phyloP scores from a whole-genome alignment of 176 grass and related monocot species.

The Carex littledalei region DNA sequence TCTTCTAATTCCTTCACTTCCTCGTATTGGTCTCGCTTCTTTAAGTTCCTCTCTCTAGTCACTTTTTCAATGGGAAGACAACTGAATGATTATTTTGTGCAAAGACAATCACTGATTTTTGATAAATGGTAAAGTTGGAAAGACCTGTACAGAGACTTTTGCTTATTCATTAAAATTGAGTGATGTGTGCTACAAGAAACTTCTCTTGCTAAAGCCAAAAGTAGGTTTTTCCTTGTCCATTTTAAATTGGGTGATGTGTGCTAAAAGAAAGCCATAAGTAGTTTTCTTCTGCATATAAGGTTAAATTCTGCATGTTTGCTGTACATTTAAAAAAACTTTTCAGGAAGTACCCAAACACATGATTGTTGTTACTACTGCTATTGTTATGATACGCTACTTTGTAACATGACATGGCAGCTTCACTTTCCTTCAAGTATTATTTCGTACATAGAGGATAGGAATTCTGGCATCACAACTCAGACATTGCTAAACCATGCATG shows the following conservation, averaged over 20 bases:
- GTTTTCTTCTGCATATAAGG: neutral
- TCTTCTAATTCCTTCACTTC: neutral
- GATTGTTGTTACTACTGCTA: neutral
- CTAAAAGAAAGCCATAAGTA: neutral
- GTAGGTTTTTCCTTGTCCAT: neutral
- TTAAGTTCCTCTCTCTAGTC: neutral
- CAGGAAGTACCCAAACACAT: neutral
- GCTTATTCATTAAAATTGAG: neutral
- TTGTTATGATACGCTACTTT: neutral
- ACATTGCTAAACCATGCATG: constrained; percentile 77
- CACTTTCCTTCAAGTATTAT: constrained; percentile 77
- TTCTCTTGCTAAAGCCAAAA: neutral
- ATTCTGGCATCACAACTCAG: constrained; percentile 84
- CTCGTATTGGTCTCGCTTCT: neutral
- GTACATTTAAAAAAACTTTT: neutral
- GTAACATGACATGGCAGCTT: constrained; percentile 35
- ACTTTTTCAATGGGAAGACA: neutral
- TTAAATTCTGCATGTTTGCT: neutral
- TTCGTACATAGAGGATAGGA: constrained; percentile 78
- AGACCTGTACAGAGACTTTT: neutral
- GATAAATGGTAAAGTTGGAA: neutral
- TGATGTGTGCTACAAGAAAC: neutral
- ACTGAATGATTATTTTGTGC: too few relatives aligned
- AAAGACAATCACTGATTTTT: neutral
- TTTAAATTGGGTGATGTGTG: neutral